phyloP scores from a whole-genome alignment of 148 eudicot species.

The Silene conica region DNA sequence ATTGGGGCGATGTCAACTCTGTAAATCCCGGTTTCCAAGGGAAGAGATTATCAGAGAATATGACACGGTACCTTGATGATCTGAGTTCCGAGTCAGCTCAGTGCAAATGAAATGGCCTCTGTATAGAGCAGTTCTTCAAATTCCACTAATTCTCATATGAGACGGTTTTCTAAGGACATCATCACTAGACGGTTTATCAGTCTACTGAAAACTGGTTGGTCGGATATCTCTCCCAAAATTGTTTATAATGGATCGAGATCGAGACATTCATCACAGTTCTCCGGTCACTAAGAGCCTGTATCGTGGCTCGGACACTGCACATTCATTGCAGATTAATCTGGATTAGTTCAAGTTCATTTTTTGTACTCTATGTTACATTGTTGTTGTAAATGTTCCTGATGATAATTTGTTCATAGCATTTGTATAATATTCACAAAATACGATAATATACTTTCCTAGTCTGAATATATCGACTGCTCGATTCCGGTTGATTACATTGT shows the following conservation, averaged over 20 bases:
- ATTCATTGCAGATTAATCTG: conserved; percentile 21
- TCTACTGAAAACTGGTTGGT: too few species aligned
- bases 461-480: neutral
- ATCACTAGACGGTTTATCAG: too few species aligned
- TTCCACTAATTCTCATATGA: neutral
- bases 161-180: neutral
- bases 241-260: conserved; percentile 14
- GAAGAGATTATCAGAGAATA: conserved; percentile 42
- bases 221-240: too few species aligned
- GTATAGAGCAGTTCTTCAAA: too few species aligned
- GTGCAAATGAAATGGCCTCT: conserved; percentile 61
- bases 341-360: too few species aligned
- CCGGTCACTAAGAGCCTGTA: conserved; percentile 20
- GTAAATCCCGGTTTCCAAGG: conserved; percentile 66
- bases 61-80: conserved; percentile 51
- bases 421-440: too few species aligned
- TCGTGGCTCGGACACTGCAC: conserved; percentile 20
- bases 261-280: neutral
- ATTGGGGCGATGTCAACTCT: conserved; percentile 74
- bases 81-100: conserved; percentile 50
- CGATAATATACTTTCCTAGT: too few species aligned
- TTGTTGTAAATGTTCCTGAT: too few species aligned
- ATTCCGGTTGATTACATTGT: too few species aligned
- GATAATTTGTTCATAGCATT: too few species aligned
- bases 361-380: too few species aligned